Evolutionary conservation across 345 rosid genomes (phyloP).

Genomic region (Iberis pinnata): DNA sequence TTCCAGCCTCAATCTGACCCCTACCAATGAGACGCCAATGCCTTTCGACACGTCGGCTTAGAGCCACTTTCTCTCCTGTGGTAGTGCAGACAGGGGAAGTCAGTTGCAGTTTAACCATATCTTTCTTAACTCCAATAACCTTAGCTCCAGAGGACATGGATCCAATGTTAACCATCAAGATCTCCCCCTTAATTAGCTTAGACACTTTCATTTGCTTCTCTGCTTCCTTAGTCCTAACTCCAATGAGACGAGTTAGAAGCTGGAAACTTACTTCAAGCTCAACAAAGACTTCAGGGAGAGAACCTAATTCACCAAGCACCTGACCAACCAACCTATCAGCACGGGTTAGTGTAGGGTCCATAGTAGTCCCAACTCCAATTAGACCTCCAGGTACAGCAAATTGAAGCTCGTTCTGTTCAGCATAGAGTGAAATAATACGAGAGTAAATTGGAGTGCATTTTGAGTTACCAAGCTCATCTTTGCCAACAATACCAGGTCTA

Average conservation of each 20-base stretch:
- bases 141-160: constrained; percentile 96
- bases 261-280: constrained; percentile 98
- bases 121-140: constrained; percentile 78
- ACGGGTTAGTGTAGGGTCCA: constrained; percentile 96
- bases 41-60: constrained; percentile 78
- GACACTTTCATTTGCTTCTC: constrained; percentile 92
- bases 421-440: constrained; percentile 69
- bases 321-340: constrained; percentile 96
- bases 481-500: constrained; percentile 80
- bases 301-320: constrained; percentile 89
- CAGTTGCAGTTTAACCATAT: constrained; percentile 82
- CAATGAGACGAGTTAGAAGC: constrained; percentile 72
- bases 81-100: constrained; percentile 91
- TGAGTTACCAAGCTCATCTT: constrained; percentile 75
- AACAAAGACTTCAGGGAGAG: constrained; percentile 85
- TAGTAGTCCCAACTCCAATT: constrained; percentile 93
- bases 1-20: constrained; percentile 96
- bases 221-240: constrained; percentile 90
- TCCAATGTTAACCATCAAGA: constrained; percentile 87
- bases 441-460: constrained; percentile 93
- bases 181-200: constrained; percentile 77
- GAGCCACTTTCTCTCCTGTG: constrained; percentile 81
- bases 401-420: constrained; percentile 93
- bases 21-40: constrained; percentile 95
- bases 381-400: constrained; percentile 99